These are phyloP conservation scores for Trichomonas tenax DNA, from an alignment of 208 protist species.

Conservation along the genomic window DNA sequence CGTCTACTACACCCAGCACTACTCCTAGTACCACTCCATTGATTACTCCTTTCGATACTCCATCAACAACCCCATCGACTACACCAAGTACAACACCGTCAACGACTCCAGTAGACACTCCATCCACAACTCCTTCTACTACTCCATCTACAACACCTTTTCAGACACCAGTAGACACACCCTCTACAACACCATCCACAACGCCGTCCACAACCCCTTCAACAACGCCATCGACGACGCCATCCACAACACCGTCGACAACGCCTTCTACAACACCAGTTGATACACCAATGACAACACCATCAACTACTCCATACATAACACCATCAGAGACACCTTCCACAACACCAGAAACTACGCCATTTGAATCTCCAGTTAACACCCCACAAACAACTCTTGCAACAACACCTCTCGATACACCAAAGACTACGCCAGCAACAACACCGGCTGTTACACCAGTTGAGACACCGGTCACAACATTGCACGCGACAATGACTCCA, in stretches of 20 bases:
- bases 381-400: background rate
- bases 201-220: background rate
- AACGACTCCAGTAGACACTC: background rate
- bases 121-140: background rate
- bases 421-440: background rate
- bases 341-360: background rate
- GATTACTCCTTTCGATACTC: background rate
- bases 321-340: background rate
- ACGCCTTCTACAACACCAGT: background rate
- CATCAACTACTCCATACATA: background rate
- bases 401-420: background rate
- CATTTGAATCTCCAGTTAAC: background rate
- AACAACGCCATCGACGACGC: background rate
- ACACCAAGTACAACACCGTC: background rate
- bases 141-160: background rate
- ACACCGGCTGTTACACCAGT: background rate
- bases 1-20: background rate
- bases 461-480: background rate
- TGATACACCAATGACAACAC: background rate
- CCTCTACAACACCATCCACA: background rate
- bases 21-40: background rate
- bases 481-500: background rate
- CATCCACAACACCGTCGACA: background rate
- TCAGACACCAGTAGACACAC: background rate
- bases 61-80: background rate